Conservation (phyloP, 108 stramenopile species). For the Skeletonema tropicum region DNA sequence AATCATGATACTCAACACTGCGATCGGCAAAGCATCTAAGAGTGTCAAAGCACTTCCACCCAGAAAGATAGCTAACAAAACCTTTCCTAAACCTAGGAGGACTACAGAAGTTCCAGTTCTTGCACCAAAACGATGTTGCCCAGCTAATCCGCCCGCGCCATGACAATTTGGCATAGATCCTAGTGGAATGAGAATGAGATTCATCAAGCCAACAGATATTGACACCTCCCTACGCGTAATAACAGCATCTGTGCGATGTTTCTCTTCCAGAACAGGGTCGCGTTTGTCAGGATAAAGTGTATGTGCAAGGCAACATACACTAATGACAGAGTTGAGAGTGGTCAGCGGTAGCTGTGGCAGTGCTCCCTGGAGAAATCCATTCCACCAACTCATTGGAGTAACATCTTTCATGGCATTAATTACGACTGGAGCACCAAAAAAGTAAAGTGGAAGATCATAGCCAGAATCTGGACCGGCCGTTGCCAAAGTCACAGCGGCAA, state of each 20-base stretch:
- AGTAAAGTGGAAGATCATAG: conserved; percentile 54
- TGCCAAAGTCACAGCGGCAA: conserved; percentile 51
- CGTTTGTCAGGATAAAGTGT: conserved; percentile 76
- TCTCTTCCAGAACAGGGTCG: background rate
- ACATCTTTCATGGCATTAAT: conserved; percentile 57
- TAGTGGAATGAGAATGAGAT: conserved; percentile 69
- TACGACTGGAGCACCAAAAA: conserved; percentile 60
- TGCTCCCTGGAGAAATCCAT: conserved; percentile 73
- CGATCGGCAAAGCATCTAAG: conserved; percentile 73
- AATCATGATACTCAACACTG: conserved; percentile 77
- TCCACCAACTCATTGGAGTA: conserved; percentile 60
- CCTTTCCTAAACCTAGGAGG: conserved; percentile 68
- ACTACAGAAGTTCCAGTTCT: conserved; percentile 80
- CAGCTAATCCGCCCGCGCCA: conserved; percentile 89
- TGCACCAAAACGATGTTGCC: conserved; percentile 85
- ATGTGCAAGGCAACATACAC: conserved; percentile 74
- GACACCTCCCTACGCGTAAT: conserved; percentile 67
- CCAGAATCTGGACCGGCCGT: conserved; percentile 41
- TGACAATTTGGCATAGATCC: conserved; percentile 88
- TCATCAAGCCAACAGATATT: conserved; percentile 80
- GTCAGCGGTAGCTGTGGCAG: conserved; percentile 86
- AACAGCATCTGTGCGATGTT: conserved; percentile 46
- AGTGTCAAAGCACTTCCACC: conserved; percentile 59
- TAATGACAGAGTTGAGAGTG: conserved; percentile 79
- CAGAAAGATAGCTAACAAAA: conserved; percentile 65